Base-by-base conservation (phyloP, 768 basidiomycete species). In the Mrakia blollopis region DNA sequence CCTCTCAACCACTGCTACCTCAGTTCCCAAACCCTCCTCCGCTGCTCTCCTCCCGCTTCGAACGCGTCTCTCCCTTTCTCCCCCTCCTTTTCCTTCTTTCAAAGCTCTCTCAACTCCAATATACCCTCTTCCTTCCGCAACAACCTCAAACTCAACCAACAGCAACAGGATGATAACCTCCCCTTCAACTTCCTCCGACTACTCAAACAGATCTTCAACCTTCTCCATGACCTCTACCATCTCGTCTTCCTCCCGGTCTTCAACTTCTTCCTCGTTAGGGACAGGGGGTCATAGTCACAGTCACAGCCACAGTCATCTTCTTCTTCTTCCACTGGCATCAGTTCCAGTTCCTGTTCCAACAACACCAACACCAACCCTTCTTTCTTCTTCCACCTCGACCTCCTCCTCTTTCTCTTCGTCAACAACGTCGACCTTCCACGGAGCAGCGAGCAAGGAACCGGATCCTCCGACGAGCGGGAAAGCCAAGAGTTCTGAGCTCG, bases 131-230 rank as follows among this genome's bases (percentile, higher is more conserved):
- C 63, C 11, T 10, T 2, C 5, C 63, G 3, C 30, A 37, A 65
- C 30, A 11, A 28, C 35, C 30, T n/a, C n/a, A n/a, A 11, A 9
- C 35, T 13, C 28, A 16, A 30, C 63, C 3, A 8, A 44, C 44
- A 44, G 32, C 23, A 18, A 68, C n/a, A n/a, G n/a, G n/a, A n/a
- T n/a, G n/a, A 37, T 23, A 41, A 68, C 37, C 39, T 68, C 35
- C 10, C 65, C 65, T 6, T 68, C 65, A 1, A 39, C 65, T 39
- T 68, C 65, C 23, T 68, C 65, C 11, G 65, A 68, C 16, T 68
- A 68, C 65, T 68, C 65, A 16, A 68, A 68, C 37, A 39, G 65
- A 11, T 68, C 65, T 25, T 68, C 65, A 21, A 68, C 65, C 25
- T 68, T 68, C 23, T 68, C 65, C n/a, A n/a, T n/a, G 10, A 35